phyloP scores from a whole-genome alignment of 352 stramenopile genomes.

The Chrysophaeum taylorii region DNA sequence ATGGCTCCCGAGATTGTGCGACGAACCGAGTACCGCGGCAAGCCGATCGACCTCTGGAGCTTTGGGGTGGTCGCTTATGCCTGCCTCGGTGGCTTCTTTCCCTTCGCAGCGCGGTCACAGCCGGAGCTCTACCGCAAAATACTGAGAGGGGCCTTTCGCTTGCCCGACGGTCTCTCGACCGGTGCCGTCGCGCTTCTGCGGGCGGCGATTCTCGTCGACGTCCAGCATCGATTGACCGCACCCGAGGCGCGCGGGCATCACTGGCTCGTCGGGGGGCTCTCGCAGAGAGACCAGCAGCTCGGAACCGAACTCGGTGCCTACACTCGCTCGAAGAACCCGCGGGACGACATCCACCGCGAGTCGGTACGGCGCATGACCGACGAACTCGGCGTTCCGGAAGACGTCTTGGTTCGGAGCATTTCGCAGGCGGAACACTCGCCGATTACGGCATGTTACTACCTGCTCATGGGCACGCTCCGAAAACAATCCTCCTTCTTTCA shows the following conservation, averaged over 20 bases:
- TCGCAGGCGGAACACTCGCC: conserved; percentile 17
- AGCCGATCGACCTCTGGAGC: conserved; percentile 71
- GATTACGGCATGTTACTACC: conserved; percentile 23
- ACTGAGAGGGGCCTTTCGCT: conserved; percentile 10
- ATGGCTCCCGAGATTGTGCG: conserved; percentile 81
- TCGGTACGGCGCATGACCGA: background rate
- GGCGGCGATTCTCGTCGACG: conserved; percentile 11
- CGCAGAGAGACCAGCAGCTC: background rate
- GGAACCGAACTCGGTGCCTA: background rate
- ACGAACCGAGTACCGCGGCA: conserved; percentile 69
- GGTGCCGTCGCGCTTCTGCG: conserved; percentile 9
- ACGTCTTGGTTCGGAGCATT: conserved; percentile 14
- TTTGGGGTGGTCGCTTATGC: conserved; percentile 21
- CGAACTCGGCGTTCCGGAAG: conserved; percentile 6
- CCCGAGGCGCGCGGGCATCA: conserved; percentile 1
- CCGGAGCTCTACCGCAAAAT: conserved; percentile 26
- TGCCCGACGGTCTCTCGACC: conserved; percentile 11
- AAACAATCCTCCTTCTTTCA: background rate
- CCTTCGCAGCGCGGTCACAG: conserved; percentile 20
- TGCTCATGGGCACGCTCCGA: conserved; percentile 18
- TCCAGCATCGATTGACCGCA: conserved; percentile 3
- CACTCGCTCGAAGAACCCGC: conserved; percentile 13
- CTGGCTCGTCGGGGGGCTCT: background rate
- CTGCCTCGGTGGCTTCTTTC: conserved; percentile 21
- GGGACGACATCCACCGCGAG: background rate